Evolutionary conservation across 2,329 filamentous ascomycete species (phyloP).

Genomic region (Hirsutella thompsonii): DNA sequence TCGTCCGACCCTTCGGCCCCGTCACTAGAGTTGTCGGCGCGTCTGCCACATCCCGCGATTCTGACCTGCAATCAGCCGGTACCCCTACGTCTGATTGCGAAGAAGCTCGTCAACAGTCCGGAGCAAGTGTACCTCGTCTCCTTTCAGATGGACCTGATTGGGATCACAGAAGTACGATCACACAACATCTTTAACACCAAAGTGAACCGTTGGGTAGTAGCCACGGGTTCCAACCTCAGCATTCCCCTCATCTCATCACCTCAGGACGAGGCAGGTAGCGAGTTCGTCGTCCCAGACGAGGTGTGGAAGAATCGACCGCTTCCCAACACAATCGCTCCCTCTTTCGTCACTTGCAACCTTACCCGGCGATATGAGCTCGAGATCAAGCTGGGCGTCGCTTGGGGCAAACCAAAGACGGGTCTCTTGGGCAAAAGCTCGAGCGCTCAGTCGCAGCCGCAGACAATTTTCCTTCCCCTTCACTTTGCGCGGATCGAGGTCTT

Average conservation of each 20-base stretch:
- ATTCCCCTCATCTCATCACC: constrained; percentile 50
- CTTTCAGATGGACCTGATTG: constrained; percentile 70
- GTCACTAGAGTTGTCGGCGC: constrained; percentile 62
- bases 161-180: constrained; percentile 66
- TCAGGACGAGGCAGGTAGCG: constrained; percentile 46
- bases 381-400: constrained; percentile 64
- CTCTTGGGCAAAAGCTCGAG: constrained; percentile 9
- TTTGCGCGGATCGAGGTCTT: constrained; percentile 66
- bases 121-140: constrained; percentile 65
- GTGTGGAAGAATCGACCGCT: constrained; percentile 63
- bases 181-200: constrained; percentile 63
- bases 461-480: constrained; percentile 64
- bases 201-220: constrained; percentile 60
- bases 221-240: constrained; percentile 57
- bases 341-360: constrained; percentile 83
- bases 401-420: constrained; percentile 42
- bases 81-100: constrained; percentile 67
- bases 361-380: constrained; percentile 73
- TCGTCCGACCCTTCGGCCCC: constrained; percentile 25
- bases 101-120: constrained; percentile 55
- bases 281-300: constrained; percentile 54
- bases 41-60: constrained; percentile 76
- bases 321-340: constrained; percentile 77
- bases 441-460: constrained; percentile 44
- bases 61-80: constrained; percentile 81